Evolutionary conservation across 257 asterid genomes (phyloP), one percentile per base, ranked within the genome.

Genomic region (Lantana camara): DNA sequence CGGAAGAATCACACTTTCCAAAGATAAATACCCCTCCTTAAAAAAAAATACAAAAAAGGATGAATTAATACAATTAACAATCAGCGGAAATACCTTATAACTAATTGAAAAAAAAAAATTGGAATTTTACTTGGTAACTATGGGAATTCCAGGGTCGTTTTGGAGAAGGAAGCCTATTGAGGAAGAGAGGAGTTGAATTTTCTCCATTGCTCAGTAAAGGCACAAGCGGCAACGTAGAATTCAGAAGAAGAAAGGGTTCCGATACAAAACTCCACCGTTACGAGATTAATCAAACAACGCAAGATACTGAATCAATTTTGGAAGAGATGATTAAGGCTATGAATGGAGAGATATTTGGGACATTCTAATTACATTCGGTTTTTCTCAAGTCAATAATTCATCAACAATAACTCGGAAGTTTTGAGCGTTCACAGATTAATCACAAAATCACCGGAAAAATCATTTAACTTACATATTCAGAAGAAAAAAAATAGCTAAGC

Each of bases 1-100:
- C 40, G 84, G 80, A 54, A 83, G 85, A 69, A 82, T 60, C 61
- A 82, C 70, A 76, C 77, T 79, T 47, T 87, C 97, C 71, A 89
- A 23, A 5, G 87, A 74, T 60, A 92, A 67, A 64, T 87, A 92
- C 46, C 98, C 98, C 41, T 79, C 87, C 74, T 74, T 71, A 89
- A 76, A 19, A n/a, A 51, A 35, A 45, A 55, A 24, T 29, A 42
- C 57, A 37, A 27, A 54, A 37, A 55, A 15, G n/a, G 57, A 47
- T 16, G 4, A 19, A 55, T 37, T 68, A 19, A 47, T 41, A 21
- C 60, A 54, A 69, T 37, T 51, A 21, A 50, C 37, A 7, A 57
- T 22, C 20, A 16, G 34, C 5, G 17, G 24, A 27, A 63, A 22
- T 29, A 55, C n/a, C 44, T 4, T 42, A 35, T 1, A 46, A 27